A percentile compares a stretch with the other conserved stretches of the same genome.
Conservation (phyloP, 2,329 filamentous ascomycete genomes). For the Colletotrichum melonis region DNA sequence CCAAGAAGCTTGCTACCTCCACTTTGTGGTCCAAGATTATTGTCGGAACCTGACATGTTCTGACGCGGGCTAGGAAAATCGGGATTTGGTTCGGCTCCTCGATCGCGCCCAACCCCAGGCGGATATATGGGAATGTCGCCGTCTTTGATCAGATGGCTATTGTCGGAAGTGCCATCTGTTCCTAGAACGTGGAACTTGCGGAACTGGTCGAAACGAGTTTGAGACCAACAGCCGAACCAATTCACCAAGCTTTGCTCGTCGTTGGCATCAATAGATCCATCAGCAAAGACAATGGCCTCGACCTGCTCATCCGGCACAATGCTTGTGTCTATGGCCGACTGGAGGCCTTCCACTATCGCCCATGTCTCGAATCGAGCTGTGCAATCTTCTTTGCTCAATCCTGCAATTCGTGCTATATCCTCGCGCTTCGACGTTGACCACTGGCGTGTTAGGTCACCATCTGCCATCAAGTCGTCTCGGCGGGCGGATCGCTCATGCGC, state of each 20-base stretch:
- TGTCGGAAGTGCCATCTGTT: constrained; percentile 45
- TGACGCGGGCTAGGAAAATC: background rate
- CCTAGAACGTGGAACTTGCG: constrained; percentile 68
- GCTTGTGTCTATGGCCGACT: constrained; percentile 39
- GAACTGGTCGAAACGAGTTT: constrained; percentile 59
- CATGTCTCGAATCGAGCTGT: constrained; percentile 26
- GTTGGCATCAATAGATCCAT: constrained; percentile 61
- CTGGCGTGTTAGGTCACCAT: background rate
- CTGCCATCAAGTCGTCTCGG: constrained; percentile 3
- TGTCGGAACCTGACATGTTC: background rate
- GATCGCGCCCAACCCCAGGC: constrained; percentile 29
- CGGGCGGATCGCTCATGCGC: constrained; percentile 8
- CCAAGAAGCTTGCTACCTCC: background rate
- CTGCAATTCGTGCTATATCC: background rate
- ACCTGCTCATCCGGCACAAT: constrained; percentile 47
- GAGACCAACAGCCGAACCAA: constrained; percentile 72
- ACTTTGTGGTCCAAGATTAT: background rate
- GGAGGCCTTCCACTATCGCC: constrained; percentile 30
- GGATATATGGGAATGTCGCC: constrained; percentile 23
- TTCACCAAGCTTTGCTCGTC: constrained; percentile 73
- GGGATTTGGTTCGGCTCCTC: constrained; percentile 1
- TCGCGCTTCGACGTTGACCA: background rate
- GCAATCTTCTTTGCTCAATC: constrained; percentile 25
- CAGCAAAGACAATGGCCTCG: constrained; percentile 57
- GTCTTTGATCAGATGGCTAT: constrained; percentile 11